A percentile compares a stretch with the other conserved stretches of the same genome.
Evolutionary conservation across 2,329 filamentous ascomycete species (phyloP).

Genomic region (Mollisiaceae sp.): DNA sequence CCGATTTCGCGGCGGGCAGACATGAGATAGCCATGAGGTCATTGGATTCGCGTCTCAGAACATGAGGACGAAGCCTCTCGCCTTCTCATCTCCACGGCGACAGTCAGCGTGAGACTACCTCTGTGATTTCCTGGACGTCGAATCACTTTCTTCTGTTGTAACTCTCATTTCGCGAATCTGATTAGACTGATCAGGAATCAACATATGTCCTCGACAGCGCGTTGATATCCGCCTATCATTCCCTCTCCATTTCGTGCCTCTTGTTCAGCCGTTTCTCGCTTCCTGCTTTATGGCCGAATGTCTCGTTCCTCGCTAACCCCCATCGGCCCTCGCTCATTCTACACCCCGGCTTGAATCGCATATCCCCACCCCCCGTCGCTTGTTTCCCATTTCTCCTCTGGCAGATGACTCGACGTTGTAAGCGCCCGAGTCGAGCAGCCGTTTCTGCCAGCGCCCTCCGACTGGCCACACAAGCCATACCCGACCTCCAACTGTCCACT

Average conservation of each 20-base stretch:
- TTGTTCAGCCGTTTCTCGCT: slow-evolving; percentile 4
- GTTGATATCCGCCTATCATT: neutral
- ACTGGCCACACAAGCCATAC: slow-evolving; percentile 31
- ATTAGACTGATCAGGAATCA: neutral
- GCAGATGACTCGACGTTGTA: slow-evolving; percentile 13
- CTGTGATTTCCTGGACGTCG: neutral
- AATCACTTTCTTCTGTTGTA: neutral
- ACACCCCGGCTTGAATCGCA: neutral
- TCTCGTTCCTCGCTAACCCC: neutral
- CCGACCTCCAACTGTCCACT: slow-evolving; percentile 19
- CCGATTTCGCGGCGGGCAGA: neutral
- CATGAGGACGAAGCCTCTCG: neutral
- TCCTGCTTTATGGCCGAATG: neutral
- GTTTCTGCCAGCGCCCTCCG: neutral
- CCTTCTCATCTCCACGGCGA: slow-evolving; percentile 1
- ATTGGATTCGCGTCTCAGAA: slow-evolving; percentile 3
- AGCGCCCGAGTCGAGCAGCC: slow-evolving; percentile 15
- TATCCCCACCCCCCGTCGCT: slow-evolving; percentile 10
- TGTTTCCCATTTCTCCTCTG: slow-evolving; percentile 6
- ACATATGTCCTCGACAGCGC: neutral
- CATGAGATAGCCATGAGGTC: neutral
- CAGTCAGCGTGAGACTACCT: neutral
- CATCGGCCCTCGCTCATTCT: neutral
- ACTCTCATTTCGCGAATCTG: neutral
- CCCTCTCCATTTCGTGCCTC: neutral